phyloP scores from a whole-genome alignment of 495 filamentous ascomycete genomes.

The Penicillium silybi region DNA sequence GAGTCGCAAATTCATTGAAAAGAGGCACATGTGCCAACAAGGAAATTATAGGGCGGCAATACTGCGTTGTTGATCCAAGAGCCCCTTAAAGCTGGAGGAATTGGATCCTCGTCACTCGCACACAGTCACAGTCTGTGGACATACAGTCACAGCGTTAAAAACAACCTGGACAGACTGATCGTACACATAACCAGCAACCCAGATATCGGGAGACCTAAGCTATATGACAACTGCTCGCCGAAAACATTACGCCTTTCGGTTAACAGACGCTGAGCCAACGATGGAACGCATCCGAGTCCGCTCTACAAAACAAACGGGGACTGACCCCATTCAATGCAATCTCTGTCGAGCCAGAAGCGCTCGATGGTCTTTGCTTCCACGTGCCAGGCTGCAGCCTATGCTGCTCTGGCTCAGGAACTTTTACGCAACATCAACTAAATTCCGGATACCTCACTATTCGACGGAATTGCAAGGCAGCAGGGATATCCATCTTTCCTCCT shows the following conservation, averaged over 20 bases:
- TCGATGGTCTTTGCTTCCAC: conserved; percentile 61
- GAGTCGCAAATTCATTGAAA: no score
- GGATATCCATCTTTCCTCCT: conserved; percentile 20
- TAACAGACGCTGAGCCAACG: neutral
- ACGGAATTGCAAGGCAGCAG: conserved; percentile 26
- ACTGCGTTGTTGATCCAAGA: conserved; percentile 26
- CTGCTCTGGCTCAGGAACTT: conserved; percentile 29
- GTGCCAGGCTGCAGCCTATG: conserved; percentile 63
- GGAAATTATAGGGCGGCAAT: no score
- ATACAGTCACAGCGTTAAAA: conserved; percentile 17
- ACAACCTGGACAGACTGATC: conserved; percentile 25
- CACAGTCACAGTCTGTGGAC: neutral
- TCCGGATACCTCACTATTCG: conserved; percentile 28
- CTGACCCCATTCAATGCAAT: no score
- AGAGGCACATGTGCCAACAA: no score
- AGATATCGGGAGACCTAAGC: conserved; percentile 48
- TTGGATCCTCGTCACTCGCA: neutral
- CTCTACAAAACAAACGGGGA: neutral
- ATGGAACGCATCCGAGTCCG: neutral
- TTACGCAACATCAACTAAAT: conserved; percentile 18
- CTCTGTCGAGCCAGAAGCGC: neutral
- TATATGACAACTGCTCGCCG: conserved; percentile 73
- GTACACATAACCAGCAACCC: conserved; percentile 49
- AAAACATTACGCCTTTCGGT: conserved; percentile 49
- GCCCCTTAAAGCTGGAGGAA: conserved; percentile 2